Percentiles rank a stretch among this genome's conserved stretches.
These are phyloP conservation scores for Lathyrus aphaca DNA, from an alignment of 306 rosid species.

Conservation along the genomic window DNA sequence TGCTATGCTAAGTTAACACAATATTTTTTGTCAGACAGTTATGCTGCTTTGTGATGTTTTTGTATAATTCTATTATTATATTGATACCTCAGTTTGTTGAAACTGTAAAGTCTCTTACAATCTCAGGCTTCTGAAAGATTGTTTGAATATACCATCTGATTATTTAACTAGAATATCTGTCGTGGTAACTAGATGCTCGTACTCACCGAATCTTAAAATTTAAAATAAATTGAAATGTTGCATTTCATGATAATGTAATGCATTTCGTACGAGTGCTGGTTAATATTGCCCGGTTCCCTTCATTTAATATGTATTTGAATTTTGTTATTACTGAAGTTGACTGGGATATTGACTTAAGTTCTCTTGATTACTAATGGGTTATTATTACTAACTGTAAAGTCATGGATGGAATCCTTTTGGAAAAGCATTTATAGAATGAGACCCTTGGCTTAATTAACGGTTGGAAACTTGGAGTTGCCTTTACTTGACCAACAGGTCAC, in stretches of 20 bases:
- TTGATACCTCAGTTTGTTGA: constrained; percentile 10
- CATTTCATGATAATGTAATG: neutral
- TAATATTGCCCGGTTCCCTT: constrained; percentile 4
- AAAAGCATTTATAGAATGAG: constrained; percentile 9
- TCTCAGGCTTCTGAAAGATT: constrained; percentile 23
- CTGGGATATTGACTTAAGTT: constrained; percentile 18
- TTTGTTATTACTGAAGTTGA: neutral
- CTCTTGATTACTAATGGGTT: constrained; percentile 13
- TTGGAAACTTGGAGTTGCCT: neutral
- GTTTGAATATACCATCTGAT: constrained; percentile 20
- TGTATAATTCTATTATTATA: constrained; percentile 10
- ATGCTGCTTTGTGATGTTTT: constrained; percentile 10
- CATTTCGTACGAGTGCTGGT: neutral
- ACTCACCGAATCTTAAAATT: constrained; percentile 13
- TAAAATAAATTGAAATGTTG: constrained; percentile 9
- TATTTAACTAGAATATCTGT: constrained; percentile 20
- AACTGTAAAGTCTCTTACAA: constrained; percentile 1
- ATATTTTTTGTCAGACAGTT: neutral
- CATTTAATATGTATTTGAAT: constrained; percentile 16
- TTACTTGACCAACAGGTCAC: neutral
- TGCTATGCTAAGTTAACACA: neutral
- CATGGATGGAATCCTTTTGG: constrained; percentile 19
- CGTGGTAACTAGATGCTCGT: neutral
- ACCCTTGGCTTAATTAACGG: neutral
- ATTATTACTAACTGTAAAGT: constrained; percentile 3